Base-by-base conservation (phyloP, 352 stramenopile genomes). In the Pythium grandisporangium region DNA sequence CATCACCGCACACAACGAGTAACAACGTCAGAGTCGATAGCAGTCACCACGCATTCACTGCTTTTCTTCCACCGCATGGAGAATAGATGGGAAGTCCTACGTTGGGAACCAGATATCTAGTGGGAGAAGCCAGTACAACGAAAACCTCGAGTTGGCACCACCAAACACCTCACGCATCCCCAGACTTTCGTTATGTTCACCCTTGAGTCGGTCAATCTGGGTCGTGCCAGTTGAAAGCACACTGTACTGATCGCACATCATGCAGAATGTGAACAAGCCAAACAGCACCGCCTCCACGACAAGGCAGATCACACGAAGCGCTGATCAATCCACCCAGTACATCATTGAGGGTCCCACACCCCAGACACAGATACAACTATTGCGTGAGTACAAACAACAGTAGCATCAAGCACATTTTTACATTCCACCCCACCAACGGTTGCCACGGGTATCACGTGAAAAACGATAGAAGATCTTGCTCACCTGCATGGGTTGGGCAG, bases 191-290 rank as follows among this genome's bases (percentile, higher is more conserved):
- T 61, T 49, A 16, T 66, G 63, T 27, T 93, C 83, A 21, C 91
- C 95, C 61, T 99, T 98, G 24, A 98, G 56, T 20, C 95, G 84
- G 66, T 99, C 95, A 69, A 99, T 99, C 55, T 98, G 90, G 24
- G 95, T 98, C 50, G 95, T 84, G 56, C 95, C 95, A 0, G 90
- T 97, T 16, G 71, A 85, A 30, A 99, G 95, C 26, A 98, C 93
- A 61, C 89, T 95, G 66, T 92, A 97, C 74, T 99, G 96, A 70
- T 99, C 96, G 60, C 88, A 93, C 76, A 98, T 95, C 92, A 99
- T 99, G 65, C 95, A 99, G 48, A 96, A 71, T 24, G 96, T 99
- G 66, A 99, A 99, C 30, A 99, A 70, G 4, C 96, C 96, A 60
- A 99, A 99, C 14, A 99, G 70, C 29, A 97, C 63, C 21, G 79